Evolutionary conservation across 495 filamentous ascomycete species (phyloP).

Genomic region (Glarea lozoyensis): DNA sequence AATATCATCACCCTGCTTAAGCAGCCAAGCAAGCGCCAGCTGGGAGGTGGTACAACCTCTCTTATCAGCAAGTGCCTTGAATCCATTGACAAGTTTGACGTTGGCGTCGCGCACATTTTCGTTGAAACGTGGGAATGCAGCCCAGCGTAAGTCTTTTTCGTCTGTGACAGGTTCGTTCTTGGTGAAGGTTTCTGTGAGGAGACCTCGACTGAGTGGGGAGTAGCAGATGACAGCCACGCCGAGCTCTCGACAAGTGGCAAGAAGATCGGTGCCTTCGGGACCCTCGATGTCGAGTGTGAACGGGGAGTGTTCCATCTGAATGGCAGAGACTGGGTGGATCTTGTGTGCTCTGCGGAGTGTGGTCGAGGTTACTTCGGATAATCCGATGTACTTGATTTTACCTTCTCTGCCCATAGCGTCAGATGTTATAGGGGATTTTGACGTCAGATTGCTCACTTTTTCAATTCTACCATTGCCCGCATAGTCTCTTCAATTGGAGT

Average conservation of each 20-base stretch:
- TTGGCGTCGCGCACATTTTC: constrained; percentile 43
- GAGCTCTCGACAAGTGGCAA: constrained; percentile 49
- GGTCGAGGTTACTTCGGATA: constrained; percentile 42
- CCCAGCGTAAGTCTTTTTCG: constrained; percentile 30
- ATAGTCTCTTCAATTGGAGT: constrained; percentile 53
- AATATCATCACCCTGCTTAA: constrained; percentile 48
- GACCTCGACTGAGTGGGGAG: constrained; percentile 49
- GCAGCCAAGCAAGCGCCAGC: constrained; percentile 47
- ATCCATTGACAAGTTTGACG: constrained; percentile 32
- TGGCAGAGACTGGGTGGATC: constrained; percentile 46
- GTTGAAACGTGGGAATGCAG: constrained; percentile 34
- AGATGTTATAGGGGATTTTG: too few relatives aligned
- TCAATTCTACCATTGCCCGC: constrained; percentile 29
- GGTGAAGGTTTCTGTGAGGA: constrained; percentile 42
- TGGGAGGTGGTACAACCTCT: constrained; percentile 40
- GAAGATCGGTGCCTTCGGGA: constrained; percentile 27
- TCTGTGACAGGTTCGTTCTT: constrained; percentile 32
- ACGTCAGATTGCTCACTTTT: too few relatives aligned
- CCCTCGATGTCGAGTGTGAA: constrained; percentile 50
- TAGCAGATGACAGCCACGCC: constrained; percentile 52
- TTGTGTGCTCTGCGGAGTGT: constrained; percentile 50
- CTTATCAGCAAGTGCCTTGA: constrained; percentile 32
- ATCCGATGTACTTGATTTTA: constrained; percentile 48
- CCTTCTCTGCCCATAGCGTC: too few relatives aligned
- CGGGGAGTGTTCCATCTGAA: constrained; percentile 55